Evolutionary conservation across 2,329 filamentous ascomycete species (phyloP), one percentile per base, ranked within the genome.

Genomic region (Neoscytalidium dimidiatum): DNA sequence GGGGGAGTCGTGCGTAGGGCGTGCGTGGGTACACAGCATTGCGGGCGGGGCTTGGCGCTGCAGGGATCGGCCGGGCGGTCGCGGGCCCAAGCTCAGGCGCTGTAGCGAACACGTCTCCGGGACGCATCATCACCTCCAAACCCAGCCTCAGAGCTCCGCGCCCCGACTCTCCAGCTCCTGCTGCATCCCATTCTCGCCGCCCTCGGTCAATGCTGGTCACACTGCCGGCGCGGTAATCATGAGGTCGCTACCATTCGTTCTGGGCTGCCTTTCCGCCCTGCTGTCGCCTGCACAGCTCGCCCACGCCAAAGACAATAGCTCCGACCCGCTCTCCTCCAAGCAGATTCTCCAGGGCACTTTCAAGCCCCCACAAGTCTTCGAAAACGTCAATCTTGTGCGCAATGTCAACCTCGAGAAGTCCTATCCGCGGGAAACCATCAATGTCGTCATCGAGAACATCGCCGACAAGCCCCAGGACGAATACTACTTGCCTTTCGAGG

Each of bases 351-450:
- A 81, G 28, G 74, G 74, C 69, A 77, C 75, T 67, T 97, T 97
- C 83, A 90, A 87, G 78, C 93, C 94, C 62, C 90, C 94, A 14
- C 91, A 92, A 76, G 91, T 94, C 70, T 99, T 97, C 83, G 92
- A 94, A 82, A 97, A 99, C 80, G 86, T 85, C 79, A 98, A 99
- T 77, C 80, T 98, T 31, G 90, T 98, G 60, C 91, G 95, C 73
- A 89, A 91, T 69, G 90, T 96, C 74, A 97, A 96, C 70, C 81
- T 97, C 66, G 94, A 98, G 80, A 98, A 97, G 84, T 91, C 88
- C 70, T 98, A 95, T 74, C 88, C 89, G 64, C 90, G 93, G 75
- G 94, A 98, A 80, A 90, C 89, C 14, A 88, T 97, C 84, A 97
- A 98, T 80, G 90, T 97, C n/a, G 84, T 96, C 60, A 88, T 99